Percentiles rank a stretch among this genome's conserved stretches.
Evolutionary conservation across 768 basidiomycete species (phyloP).

Genomic region (Kwoniella newhampshirensis): DNA sequence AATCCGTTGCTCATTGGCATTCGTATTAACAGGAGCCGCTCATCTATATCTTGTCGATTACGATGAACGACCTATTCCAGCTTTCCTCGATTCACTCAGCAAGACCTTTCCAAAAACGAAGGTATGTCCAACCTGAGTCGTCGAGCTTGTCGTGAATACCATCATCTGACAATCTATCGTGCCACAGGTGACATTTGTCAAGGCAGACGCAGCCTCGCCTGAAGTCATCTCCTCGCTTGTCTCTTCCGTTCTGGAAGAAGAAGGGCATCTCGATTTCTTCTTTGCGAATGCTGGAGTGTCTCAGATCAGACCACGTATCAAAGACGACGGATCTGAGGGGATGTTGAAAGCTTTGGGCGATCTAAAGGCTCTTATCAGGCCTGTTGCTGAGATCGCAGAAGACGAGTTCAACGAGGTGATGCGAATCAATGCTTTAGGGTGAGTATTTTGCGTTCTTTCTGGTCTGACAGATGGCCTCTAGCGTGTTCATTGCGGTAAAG

Average conservation of each 20-base stretch:
- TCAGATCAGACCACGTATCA: background rate
- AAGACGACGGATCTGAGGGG: background rate
- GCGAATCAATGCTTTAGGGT: constrained; percentile 74
- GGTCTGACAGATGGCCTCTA: no score
- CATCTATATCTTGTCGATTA: constrained; percentile 78
- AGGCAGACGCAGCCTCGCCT: constrained; percentile 83
- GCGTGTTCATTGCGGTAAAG: constrained; percentile 86
- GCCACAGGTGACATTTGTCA: constrained; percentile 67
- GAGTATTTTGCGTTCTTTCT: constrained; percentile 12
- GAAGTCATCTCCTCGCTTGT: constrained; percentile 67
- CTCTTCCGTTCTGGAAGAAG: constrained; percentile 70
- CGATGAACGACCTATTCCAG: constrained; percentile 65
- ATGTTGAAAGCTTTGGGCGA: constrained; percentile 9
- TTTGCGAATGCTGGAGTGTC: constrained; percentile 76
- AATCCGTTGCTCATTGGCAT: background rate
- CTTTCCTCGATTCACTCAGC: constrained; percentile 69
- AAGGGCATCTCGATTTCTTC: constrained; percentile 87
- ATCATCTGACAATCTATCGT: no score
- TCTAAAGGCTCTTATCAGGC: constrained; percentile 2
- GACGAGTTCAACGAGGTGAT: constrained; percentile 73
- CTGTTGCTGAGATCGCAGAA: constrained; percentile 61
- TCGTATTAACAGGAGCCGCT: constrained; percentile 62
- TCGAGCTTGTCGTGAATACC: no score
- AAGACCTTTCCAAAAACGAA: constrained; percentile 73
- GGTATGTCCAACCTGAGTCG: constrained; percentile 58